Base-by-base conservation (phyloP, 768 basidiomycete genomes). In the Leccinum rimulosum region DNA sequence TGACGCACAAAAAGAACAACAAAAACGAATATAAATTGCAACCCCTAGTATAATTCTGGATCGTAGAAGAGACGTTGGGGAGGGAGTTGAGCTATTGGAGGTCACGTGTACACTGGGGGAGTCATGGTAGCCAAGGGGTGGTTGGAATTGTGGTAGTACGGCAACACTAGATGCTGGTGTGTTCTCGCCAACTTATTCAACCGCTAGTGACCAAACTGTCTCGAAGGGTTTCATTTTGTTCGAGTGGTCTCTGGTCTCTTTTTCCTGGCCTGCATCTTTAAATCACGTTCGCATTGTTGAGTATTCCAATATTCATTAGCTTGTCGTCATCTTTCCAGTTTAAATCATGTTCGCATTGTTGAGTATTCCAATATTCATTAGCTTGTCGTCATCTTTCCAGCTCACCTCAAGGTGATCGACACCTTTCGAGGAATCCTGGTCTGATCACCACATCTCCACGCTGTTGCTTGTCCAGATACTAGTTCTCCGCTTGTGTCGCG, bases 291-390 rank as follows among this genome's bases (percentile, higher is more conserved):
- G 64, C 81, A 79, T 54, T 81, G 85, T 22, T 74, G 74, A 38
- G 78, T 75, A 69, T 93, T 86, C 86, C 6, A 31, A 31, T 31
- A 31, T 31, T 31, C 30, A 9, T 31, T 31, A 99, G 77, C 60
- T 88, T 91, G 58, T 97, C 90, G 62, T 95, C 96, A 2, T 98
- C 95, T 76, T 98, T 99, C 97, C 97, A 99, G 0, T 93, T 89
- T 63, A 75, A 72, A 68, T 95, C 90, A 60, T 83, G 84, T 30
- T 85, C 82, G 64, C 81, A 79, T 54, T 81, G 85, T 22, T 74
- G 74, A 38, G 78, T 75, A 69, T 93, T 86, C 86, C 6, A 31
- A 31, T 31, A 31, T 31, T 31, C 30, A 9, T 31, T 31, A 99
- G 77, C 60, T 88, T 91, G 58, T 97, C 90, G 62, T 95, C 96